Conservation (phyloP, 164 flowering plant species). For the Magnolia kwangsiensis region DNA sequence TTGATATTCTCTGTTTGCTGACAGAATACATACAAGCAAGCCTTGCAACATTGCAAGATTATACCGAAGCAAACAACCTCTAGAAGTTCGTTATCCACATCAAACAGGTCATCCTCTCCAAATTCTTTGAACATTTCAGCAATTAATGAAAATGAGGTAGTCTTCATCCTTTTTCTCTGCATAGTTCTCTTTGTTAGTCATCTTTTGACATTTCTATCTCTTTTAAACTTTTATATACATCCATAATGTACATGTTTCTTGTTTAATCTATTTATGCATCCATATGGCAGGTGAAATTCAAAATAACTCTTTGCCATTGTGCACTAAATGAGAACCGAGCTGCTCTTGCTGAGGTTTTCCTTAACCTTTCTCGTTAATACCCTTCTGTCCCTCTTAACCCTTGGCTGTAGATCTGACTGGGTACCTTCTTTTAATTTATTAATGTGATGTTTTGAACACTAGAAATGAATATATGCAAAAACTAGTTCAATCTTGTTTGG, state of each 20-base stretch:
- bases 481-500: too few relatives aligned
- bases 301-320: conserved; percentile 71
- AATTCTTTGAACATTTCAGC: conserved; percentile 55
- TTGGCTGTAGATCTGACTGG: neutral
- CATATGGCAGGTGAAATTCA: conserved; percentile 74
- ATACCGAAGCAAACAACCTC: conserved; percentile 62
- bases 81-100: conserved; percentile 61
- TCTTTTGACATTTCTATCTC: neutral
- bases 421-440: neutral
- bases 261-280: neutral
- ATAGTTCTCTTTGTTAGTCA: neutral
- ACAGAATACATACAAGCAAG: conserved; percentile 84
- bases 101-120: conserved; percentile 86
- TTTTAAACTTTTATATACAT: neutral
- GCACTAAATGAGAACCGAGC: conserved; percentile 63
- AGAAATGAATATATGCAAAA: neutral
- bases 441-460: neutral
- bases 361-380: conserved; percentile 6
- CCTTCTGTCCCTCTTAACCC: neutral
- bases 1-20: neutral
- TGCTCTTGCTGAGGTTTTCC: conserved; percentile 79
- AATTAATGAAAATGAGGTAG: conserved; percentile 91
- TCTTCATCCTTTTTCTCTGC: neutral
- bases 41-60: conserved; percentile 76
- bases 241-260: neutral